Conservation (phyloP, 2,329 filamentous ascomycete genomes). For the Arthrobotrys iridis region DNA sequence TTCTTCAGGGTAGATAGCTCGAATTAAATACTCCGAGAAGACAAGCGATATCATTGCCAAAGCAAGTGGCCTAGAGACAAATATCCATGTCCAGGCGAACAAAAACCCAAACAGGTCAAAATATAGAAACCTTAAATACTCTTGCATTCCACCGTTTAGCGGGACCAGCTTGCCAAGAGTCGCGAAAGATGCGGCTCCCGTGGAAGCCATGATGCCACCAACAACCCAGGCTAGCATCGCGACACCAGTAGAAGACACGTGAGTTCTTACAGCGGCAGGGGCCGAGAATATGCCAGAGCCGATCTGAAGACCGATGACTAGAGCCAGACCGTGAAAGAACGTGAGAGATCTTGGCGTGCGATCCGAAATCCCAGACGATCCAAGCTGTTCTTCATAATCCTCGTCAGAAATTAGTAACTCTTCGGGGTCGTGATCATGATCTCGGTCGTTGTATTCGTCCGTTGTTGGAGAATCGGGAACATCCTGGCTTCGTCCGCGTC, state of each 20-base stretch:
- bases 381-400: no score
- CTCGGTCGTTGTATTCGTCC: no score
- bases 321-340: slow-evolving; percentile 62
- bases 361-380: no score
- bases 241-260: slow-evolving; percentile 63
- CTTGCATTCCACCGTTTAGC: slow-evolving; percentile 64
- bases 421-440: no score
- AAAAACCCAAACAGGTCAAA: slow-evolving; percentile 63
- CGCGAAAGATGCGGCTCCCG: slow-evolving; percentile 65
- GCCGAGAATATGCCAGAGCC: slow-evolving; percentile 66
- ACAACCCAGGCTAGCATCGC: slow-evolving; percentile 63
- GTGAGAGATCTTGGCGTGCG: no score
- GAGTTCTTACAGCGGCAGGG: slow-evolving; percentile 63
- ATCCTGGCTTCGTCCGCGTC: no score
- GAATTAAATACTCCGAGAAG: slow-evolving; percentile 64
- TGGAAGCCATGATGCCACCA: slow-evolving; percentile 64
- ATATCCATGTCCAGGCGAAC: slow-evolving; percentile 64
- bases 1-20: slow-evolving; percentile 62
- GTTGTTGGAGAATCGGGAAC: no score
- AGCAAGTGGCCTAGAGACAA: slow-evolving; percentile 64
- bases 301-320: slow-evolving; percentile 65
- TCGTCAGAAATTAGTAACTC: no score
- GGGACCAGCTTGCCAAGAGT: slow-evolving; percentile 65
- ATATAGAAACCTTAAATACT: slow-evolving; percentile 63
- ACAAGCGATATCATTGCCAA: slow-evolving; percentile 63